Conservation (phyloP, 257 asterid genomes). For the Fraxinus excelsior region DNA sequence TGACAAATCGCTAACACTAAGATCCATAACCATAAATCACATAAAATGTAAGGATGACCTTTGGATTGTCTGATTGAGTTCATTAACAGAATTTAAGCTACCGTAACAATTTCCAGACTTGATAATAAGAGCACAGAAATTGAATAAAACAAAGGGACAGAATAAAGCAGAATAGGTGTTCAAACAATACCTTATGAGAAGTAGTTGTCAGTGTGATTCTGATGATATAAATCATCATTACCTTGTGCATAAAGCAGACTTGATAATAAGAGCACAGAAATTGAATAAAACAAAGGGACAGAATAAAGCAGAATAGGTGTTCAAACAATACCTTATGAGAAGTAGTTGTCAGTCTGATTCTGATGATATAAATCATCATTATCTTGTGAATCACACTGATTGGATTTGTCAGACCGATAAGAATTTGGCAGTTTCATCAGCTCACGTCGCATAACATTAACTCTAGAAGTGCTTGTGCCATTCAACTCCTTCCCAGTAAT, state of each 20-base stretch:
- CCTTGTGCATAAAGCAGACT: too few species aligned
- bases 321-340: constrained; percentile 64
- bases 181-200: constrained; percentile 69
- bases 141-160: constrained; percentile 7
- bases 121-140: constrained; percentile 1
- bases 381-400: too few species aligned
- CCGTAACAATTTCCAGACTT: too few species aligned
- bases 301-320: constrained; percentile 6
- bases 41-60: background rate
- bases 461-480: too few species aligned
- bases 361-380: constrained; percentile 59
- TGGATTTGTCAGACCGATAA: too few species aligned
- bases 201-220: constrained; percentile 88
- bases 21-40: background rate
- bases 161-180: constrained; percentile 8
- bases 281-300: constrained; percentile 7
- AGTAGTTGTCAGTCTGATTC: constrained; percentile 92
- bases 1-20: background rate
- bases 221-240: constrained; percentile 63
- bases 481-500: too few species aligned
- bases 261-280: constrained; percentile 2
- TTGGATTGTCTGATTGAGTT: background rate
- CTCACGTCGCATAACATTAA: too few species aligned
- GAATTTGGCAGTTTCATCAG: too few species aligned
- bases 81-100: background rate